phyloP scores from a whole-genome alignment of 768 basidiomycete species.

The Chalciporus sphaerocephalus region DNA sequence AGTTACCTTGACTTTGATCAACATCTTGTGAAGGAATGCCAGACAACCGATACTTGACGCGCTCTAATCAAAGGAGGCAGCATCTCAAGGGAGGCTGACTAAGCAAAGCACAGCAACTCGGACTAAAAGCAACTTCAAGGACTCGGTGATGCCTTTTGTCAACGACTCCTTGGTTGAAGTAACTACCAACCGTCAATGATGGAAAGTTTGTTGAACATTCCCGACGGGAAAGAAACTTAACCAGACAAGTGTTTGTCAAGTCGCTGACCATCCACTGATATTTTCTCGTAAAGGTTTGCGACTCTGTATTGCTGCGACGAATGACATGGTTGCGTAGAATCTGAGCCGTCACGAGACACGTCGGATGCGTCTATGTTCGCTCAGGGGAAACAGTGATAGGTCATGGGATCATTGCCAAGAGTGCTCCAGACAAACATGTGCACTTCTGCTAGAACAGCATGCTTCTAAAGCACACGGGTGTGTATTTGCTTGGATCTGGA shows the following conservation, averaged over 20 bases:
- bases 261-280: too few species aligned
- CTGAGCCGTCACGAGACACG: not conserved
- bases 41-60: not conserved
- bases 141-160: too few species aligned
- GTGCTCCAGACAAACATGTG: not conserved
- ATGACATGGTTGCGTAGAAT: not conserved
- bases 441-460: not conserved
- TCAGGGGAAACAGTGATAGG: not conserved
- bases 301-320: not conserved
- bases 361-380: not conserved
- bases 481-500: too few species aligned
- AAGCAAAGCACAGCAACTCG: not conserved
- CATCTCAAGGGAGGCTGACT: not conserved
- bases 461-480: too few species aligned
- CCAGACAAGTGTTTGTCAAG: too few species aligned
- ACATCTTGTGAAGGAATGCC: constrained; percentile 41
- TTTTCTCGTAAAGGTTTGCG: too few species aligned
- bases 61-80: not conserved
- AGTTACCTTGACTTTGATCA: constrained; percentile 86
- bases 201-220: too few species aligned
- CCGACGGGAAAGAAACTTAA: too few species aligned
- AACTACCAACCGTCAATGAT: too few species aligned
- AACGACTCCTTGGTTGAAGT: too few species aligned
- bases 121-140: not conserved
- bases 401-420: not conserved